phyloP scores from a whole-genome alignment of 805 yeast species.

The Candida germanica region DNA sequence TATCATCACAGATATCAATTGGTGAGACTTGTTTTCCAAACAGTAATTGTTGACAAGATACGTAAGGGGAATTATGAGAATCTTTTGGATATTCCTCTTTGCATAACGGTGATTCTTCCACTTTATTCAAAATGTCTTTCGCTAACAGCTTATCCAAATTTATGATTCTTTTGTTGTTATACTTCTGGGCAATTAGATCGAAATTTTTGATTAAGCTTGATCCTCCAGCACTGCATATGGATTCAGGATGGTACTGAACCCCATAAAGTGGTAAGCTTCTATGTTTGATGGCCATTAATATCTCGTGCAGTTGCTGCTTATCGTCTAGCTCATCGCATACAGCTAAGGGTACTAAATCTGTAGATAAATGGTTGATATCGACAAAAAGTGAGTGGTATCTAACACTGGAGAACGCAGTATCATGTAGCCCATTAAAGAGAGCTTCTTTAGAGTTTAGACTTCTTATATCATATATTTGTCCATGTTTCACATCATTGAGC shows the following conservation, averaged over 20 bases:
- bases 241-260: slow-evolving; percentile 97
- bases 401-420: slow-evolving; percentile 48
- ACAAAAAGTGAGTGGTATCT: slow-evolving; percentile 86
- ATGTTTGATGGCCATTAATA: slow-evolving; percentile 82
- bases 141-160: not conserved
- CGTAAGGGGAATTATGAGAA: not conserved
- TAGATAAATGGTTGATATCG: slow-evolving; percentile 22
- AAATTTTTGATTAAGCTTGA: slow-evolving; percentile 58
- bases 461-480: slow-evolving; percentile 68
- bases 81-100: slow-evolving; percentile 1
- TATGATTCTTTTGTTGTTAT: slow-evolving; percentile 22
- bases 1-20: slow-evolving; percentile 51
- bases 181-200: slow-evolving; percentile 43
- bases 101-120: slow-evolving; percentile 8
- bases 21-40: slow-evolving; percentile 24
- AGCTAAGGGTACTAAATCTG: slow-evolving; percentile 56
- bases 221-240: slow-evolving; percentile 79
- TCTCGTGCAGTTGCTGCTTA: slow-evolving; percentile 13
- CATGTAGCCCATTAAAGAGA: slow-evolving; percentile 8
- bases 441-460: slow-evolving; percentile 35
- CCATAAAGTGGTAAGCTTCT: slow-evolving; percentile 69
- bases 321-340: slow-evolving; percentile 37
- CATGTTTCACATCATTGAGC: slow-evolving; percentile 69
- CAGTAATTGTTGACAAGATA: slow-evolving; percentile 14
- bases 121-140: slow-evolving; percentile 4